Conservation (phyloP, 2,329 filamentous ascomycete species). For the Epichloe scottii region DNA sequence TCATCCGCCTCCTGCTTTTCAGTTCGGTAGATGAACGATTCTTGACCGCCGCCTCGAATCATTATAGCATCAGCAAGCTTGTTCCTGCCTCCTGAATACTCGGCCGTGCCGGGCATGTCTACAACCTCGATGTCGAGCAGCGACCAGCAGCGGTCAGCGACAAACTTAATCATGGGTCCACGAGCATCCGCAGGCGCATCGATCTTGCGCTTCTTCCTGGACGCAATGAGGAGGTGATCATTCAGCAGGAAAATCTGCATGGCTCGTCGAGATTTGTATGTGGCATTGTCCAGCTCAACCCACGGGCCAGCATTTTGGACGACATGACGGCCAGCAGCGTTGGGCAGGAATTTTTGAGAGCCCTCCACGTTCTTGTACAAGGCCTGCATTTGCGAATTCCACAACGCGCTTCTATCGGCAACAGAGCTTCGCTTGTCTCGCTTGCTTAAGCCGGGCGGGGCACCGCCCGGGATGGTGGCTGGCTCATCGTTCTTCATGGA, state of each 20-base stretch:
- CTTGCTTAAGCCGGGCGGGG: conserved; percentile 46
- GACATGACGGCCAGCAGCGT: conserved; percentile 81
- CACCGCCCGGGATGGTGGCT: conserved; percentile 36
- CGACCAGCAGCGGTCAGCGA: conserved; percentile 90
- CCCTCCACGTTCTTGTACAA: conserved; percentile 97
- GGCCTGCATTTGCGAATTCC: conserved; percentile 58
- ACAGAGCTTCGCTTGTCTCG: conserved; percentile 84
- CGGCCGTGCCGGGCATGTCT: conserved; percentile 61
- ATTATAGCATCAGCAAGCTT: conserved; percentile 79
- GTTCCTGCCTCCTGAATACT: conserved; percentile 39
- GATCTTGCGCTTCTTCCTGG: conserved; percentile 80
- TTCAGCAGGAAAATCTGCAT: conserved; percentile 91
- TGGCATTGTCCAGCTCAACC: conserved; percentile 95
- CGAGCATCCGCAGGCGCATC: conserved; percentile 47
- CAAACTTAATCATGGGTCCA: conserved; percentile 57
- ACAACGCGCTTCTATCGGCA: conserved; percentile 51
- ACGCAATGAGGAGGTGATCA: conserved; percentile 84
- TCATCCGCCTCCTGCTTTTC: conserved; percentile 68
- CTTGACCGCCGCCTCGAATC: conserved; percentile 70
- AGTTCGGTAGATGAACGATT: conserved; percentile 89
- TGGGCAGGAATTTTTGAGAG: conserved; percentile 91
- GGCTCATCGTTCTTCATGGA: conserved; percentile 39
- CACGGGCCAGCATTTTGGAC: conserved; percentile 85
- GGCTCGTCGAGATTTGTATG: conserved; percentile 81
- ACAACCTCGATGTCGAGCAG: conserved; percentile 86